phyloP scores from a whole-genome alignment of 228 moss, liverwort and hornwort species.

The Sphagnum magellanicum region DNA sequence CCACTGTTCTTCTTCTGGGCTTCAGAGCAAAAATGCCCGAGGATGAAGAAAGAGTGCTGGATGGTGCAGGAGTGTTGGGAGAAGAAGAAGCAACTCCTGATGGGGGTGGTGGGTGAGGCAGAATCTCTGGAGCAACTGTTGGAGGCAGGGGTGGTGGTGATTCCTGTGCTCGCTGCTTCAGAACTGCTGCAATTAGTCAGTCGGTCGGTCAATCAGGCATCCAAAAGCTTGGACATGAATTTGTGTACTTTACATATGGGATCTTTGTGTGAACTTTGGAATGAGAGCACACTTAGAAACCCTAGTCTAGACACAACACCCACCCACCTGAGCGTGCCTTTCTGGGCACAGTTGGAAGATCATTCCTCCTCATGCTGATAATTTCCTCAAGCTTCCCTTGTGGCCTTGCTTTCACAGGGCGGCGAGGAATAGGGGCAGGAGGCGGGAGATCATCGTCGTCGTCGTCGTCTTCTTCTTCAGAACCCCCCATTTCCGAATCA shows the following conservation, averaged over 20 bases:
- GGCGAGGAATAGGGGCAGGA: conserved; percentile 73
- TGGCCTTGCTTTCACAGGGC: conserved; percentile 61
- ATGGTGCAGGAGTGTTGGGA: conserved; percentile 31
- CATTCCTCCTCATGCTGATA: conserved; percentile 19
- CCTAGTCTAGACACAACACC: too few species aligned
- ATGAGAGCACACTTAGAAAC: too few species aligned
- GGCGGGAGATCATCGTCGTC: conserved; percentile 79
- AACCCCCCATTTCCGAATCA: conserved; percentile 76
- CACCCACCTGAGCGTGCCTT: conserved; percentile 86
- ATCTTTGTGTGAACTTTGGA: too few species aligned
- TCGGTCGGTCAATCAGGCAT: too few species aligned
- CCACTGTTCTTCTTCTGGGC: conserved; percentile 69
- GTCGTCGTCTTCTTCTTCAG: conserved; percentile 18
- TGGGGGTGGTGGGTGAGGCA: conserved; percentile 15
- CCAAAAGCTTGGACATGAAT: too few species aligned
- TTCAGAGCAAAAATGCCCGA: conserved; percentile 48
- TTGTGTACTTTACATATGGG: too few species aligned
- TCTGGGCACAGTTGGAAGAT: conserved; percentile 82
- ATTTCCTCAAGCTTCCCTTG: conserved; percentile 89
- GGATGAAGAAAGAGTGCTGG: conserved; percentile 41
- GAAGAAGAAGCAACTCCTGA: conserved; percentile 11
- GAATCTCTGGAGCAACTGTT: conserved; percentile 23
- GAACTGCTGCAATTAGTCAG: conserved; percentile 33
- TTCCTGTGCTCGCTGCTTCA: conserved; percentile 33
- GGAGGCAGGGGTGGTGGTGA: conserved; percentile 46